These are phyloP conservation scores for Veloporphyrellus conicus DNA, from an alignment of 1,284 basidiomycete species.

Conservation along the genomic window DNA sequence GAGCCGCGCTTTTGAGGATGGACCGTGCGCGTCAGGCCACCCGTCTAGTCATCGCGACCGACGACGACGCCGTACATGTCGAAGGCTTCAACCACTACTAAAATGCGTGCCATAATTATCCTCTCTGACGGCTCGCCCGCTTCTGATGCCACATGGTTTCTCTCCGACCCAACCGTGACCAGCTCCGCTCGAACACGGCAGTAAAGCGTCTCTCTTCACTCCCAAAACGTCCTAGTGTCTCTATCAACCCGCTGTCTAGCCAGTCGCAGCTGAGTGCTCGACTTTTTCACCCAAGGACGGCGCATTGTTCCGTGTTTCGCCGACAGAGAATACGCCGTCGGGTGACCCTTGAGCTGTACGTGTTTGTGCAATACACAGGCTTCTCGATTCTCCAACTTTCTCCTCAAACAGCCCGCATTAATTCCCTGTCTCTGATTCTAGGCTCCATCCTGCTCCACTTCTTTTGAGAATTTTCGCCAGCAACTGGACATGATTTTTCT, in stretches of 20 bases:
- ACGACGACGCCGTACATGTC: constrained; percentile 14
- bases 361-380: not conserved
- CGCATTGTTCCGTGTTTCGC: no score
- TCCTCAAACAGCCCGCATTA: constrained; percentile 4
- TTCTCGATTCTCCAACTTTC: not conserved
- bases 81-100: not conserved
- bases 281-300: no score
- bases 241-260: no score
- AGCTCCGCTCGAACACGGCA: constrained; percentile 35
- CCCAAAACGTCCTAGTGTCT: not conserved
- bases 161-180: constrained; percentile 33
- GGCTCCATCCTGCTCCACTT: not conserved
- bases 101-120: constrained; percentile 32
- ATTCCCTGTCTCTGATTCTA: constrained; percentile 1
- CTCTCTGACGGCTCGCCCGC: constrained; percentile 11
- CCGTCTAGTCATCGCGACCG: constrained; percentile 12
- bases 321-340: no score
- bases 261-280: no score
- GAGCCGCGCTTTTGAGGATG: constrained; percentile 27
- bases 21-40: constrained; percentile 24
- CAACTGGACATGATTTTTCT: no score
- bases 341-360: not conserved
- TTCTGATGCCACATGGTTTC: constrained; percentile 29
- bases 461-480: not conserved
- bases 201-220: not conserved